Base-by-base conservation (phyloP, 495 filamentous ascomycete genomes). In the Aspergillus sclerotioniger region DNA sequence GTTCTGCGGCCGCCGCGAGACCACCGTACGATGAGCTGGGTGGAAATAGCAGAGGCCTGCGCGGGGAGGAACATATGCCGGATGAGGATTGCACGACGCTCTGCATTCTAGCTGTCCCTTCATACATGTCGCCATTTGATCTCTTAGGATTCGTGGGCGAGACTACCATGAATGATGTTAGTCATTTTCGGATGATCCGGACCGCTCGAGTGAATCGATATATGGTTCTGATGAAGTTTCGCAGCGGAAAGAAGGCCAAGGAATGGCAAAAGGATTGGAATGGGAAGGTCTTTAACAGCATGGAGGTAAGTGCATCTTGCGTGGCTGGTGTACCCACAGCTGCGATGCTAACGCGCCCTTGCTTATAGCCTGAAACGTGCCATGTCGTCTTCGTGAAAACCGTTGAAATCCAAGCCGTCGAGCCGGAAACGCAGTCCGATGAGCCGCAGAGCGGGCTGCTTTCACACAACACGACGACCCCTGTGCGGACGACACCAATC, bases 171-270 rank as follows among this genome's bases (percentile, higher is more conserved):
- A 87, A 90, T 58, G 80, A 90, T 54, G 90, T 98, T 58, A 96
- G 89, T 63, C 95, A 98, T 76, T 96, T 96, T 66, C 81, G 94
- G 41, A 95, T 98, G 88, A 89, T 98, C 49, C 85, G 90, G 77
- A 98, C 94, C 4, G 87, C 87, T 50, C 79, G 88, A 53, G 84
- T 88, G 64, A 97, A 93, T 70, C 84, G 92, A 66, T 98, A 98
- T 75, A 90, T 98, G 85, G 94, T 96, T 47, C 78, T 98, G 56
- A 93, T 98, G 88, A 98, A 96, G 75, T 97, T 98, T 70, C 78
- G 91, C 48, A 86, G 86, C 62, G 80, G 82, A 44, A 82, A 80
- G 64, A 84, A 83, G 59, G 94, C 94, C 9, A 85, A 76, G 61
- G 78, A 84, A 28, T 98, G 93, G 86, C 85, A 90, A 64, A 86